phyloP scores from a whole-genome alignment of 495 filamentous ascomycete species.

The Penicillium goetzii region DNA sequence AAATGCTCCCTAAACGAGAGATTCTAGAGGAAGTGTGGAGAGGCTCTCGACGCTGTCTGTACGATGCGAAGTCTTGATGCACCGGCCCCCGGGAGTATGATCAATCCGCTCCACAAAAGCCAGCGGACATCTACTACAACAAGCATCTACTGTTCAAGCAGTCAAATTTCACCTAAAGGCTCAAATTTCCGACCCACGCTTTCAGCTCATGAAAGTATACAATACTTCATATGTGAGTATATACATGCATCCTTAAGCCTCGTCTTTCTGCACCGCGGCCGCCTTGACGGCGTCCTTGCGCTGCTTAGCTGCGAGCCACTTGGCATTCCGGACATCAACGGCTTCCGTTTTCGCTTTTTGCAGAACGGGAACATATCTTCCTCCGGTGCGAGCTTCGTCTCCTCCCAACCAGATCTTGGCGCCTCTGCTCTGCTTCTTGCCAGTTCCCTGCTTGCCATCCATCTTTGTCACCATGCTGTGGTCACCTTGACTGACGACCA shows the following conservation, averaged over 20 bases:
- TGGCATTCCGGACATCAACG: constrained; percentile 75
- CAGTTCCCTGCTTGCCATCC: constrained; percentile 28
- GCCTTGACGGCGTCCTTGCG: constrained; percentile 37
- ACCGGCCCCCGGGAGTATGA: not conserved
- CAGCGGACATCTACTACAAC: not conserved
- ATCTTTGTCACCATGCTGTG: constrained; percentile 28
- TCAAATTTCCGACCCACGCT: not conserved
- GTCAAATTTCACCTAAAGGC: too few relatives aligned
- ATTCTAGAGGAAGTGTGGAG: constrained; percentile 88
- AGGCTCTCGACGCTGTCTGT: constrained; percentile 74
- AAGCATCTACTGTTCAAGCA: too few relatives aligned
- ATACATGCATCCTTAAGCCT: constrained; percentile 12
- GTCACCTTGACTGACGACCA: constrained; percentile 58
- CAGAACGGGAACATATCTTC: constrained; percentile 73
- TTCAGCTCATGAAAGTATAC: not conserved
- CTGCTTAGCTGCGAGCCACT: constrained; percentile 74
- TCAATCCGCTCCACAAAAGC: not conserved
- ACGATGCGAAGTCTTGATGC: constrained; percentile 60
- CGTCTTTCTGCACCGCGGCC: constrained; percentile 21
- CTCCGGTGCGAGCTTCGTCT: constrained; percentile 58
- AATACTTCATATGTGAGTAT: constrained; percentile 26
- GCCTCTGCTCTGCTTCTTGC: constrained; percentile 40
- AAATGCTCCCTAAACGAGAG: constrained; percentile 67
- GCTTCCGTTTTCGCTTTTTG: constrained; percentile 63
- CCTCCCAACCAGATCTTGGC: constrained; percentile 75